Base-by-base conservation (phyloP, 169 alveolate genomes). In the Plasmodium malariae region DNA sequence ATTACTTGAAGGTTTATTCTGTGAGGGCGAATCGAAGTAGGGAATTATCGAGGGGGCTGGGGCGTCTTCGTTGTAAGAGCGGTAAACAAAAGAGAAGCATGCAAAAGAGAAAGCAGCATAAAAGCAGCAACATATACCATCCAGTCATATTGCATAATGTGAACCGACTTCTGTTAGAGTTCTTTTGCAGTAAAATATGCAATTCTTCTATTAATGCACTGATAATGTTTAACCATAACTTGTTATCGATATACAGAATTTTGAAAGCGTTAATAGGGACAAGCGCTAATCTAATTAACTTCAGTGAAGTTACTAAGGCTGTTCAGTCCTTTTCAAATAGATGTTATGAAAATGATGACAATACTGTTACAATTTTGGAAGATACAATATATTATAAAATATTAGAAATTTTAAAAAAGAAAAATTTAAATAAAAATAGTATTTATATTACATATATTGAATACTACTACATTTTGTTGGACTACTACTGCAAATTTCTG, bases 401-500 rank as follows among this genome's bases (percentile, higher is more conserved):
- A 14, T 21, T 26, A 11, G 43, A 83, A 11, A 49, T 59, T 26
- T 36, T 83, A 45, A 67, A 68, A 37, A 83, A 40, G 30, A 83
- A 83, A 43, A 54, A 49, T 51, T 26, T 67, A 67, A 45, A 54
- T 65, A 37, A n/a, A 19, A 37, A 43, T 9, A 51, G 5, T 6
- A 63, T 83, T 1, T 83, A 51, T 54, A 67, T 83, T 6, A 83
- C 91, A 1, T 83, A 83, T 19, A 49, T 83, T 9, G 91, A 83
- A 37, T 83, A 83, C 24, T 83, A 67, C 19, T 83, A 83, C 55
- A 83, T 83, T 6, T 24, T 83, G 12, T n/a, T 83, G 2, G 91
- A 83, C 26, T 65, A 36, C 36, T 65, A 60, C 21, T 51, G 91
- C 54, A 65, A 83, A 67, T 83, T 67, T 67, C 34, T 83, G 3